Percentiles rank a stretch among this genome's conserved stretches.
Evolutionary conservation across 176 grass and related monocot species (phyloP).

Genomic region (Triticum monococcum): DNA sequence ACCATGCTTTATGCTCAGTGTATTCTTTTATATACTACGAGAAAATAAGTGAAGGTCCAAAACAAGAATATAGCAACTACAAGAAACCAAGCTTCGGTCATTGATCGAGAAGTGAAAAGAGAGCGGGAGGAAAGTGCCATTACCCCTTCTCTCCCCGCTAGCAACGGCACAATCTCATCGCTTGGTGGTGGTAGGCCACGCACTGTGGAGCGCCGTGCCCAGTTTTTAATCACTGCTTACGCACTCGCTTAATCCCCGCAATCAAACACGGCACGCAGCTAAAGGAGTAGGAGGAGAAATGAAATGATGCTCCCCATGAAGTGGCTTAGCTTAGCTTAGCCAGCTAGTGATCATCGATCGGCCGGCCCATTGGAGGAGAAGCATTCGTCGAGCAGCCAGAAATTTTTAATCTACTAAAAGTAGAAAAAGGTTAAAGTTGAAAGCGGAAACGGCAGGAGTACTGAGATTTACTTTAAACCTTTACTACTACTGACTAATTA

Average conservation of each 20-base stretch:
- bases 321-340: not conserved
- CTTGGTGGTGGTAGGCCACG: not conserved
- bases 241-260: not conserved
- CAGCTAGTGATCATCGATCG: not conserved
- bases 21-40: too few species aligned
- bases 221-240: not conserved
- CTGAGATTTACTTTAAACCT: not conserved
- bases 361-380: not conserved
- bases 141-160: too few species aligned
- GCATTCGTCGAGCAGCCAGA: not conserved
- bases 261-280: not conserved
- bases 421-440: not conserved
- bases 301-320: not conserved
- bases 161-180: slow-evolving; percentile 24
- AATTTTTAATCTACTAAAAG: too few species aligned
- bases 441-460: not conserved
- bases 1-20: too few species aligned
- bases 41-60: too few species aligned
- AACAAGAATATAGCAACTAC: too few species aligned
- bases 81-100: too few species aligned
- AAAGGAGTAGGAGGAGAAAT: not conserved
- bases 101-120: too few species aligned
- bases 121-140: too few species aligned
- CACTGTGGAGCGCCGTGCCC: not conserved
- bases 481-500: too few species aligned